A percentile compares a stretch with the other conserved stretches of the same genome.
Conservation (phyloP, 768 basidiomycete species). For the Phlegmacium glaucopus region DNA sequence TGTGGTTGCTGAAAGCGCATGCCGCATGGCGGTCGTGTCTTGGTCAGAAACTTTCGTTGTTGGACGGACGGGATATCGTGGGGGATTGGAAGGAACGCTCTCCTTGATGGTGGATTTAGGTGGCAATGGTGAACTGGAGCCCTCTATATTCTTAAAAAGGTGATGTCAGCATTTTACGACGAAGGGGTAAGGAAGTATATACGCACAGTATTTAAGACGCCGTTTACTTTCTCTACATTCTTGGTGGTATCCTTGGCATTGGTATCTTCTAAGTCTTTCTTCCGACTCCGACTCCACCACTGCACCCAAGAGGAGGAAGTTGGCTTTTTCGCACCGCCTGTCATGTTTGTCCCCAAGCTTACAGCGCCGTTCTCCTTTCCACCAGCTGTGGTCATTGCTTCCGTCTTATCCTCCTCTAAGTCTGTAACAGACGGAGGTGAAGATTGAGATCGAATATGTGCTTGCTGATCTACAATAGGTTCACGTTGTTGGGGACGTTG, state of each 20-base stretch:
- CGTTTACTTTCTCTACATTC: neutral
- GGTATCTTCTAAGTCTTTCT: slow-evolving; percentile 20
- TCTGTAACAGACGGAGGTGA: slow-evolving; percentile 13
- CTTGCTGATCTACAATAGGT: slow-evolving; percentile 4
- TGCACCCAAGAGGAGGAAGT: slow-evolving; percentile 73
- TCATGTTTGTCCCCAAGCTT: neutral
- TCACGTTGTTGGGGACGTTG: slow-evolving; percentile 3
- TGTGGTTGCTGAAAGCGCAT: slow-evolving; percentile 14
- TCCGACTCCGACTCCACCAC: slow-evolving; percentile 76
- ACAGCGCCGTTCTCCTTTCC: too few relatives aligned
- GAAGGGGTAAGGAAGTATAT: neutral
- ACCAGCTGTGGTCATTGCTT: too few relatives aligned
- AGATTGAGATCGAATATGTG: slow-evolving; percentile 14
- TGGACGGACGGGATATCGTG: slow-evolving; percentile 26
- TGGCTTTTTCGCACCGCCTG: slow-evolving; percentile 30
- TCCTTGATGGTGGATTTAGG: neutral
- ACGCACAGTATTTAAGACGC: neutral
- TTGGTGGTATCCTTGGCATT: neutral
- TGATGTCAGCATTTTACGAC: neutral
- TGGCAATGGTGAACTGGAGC: slow-evolving; percentile 7
- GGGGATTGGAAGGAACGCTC: slow-evolving; percentile 24
- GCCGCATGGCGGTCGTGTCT: slow-evolving; percentile 11
- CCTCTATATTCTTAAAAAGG: neutral
- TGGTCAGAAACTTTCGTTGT: neutral
- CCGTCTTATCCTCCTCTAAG: neutral